Conservation (phyloP, 371 early-diverging fungal species). For the Fennellomyces sp. region DNA sequence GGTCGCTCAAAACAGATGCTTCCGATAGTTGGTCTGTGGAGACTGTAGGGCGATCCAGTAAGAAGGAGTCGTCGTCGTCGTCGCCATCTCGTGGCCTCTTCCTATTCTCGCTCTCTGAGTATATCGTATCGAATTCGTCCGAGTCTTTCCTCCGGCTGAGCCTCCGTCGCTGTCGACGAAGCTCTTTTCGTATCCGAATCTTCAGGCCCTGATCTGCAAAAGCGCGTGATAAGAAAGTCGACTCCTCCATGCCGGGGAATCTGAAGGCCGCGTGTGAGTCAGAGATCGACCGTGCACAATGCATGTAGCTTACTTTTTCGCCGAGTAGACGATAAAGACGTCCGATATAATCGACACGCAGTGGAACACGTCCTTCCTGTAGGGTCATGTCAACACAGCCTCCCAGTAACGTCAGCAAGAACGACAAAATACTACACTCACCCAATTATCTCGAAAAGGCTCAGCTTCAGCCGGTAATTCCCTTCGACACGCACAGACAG, state of each 20-base stretch:
- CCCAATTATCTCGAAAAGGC: slow-evolving; percentile 88
- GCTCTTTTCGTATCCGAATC: slow-evolving; percentile 85
- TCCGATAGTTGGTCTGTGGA: not conserved
- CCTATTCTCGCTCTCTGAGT: slow-evolving; percentile 1
- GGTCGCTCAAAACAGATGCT: not conserved
- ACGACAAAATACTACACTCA: slow-evolving; percentile 22
- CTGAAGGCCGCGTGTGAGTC: too few species aligned
- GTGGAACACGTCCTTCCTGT: slow-evolving; percentile 73
- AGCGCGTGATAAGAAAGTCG: slow-evolving; percentile 84
- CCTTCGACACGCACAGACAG: slow-evolving; percentile 93
- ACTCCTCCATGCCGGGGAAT: slow-evolving; percentile 96
- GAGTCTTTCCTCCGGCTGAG: slow-evolving; percentile 23
- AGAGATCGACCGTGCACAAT: too few species aligned
- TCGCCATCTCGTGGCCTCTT: slow-evolving; percentile 9
- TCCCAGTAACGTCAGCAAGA: not conserved
- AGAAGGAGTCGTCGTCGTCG: not conserved
- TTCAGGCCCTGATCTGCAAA: slow-evolving; percentile 97
- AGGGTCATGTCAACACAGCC: not conserved
- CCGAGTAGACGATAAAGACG: slow-evolving; percentile 84
- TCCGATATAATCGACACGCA: slow-evolving; percentile 81
- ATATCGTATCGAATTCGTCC: slow-evolving; percentile 1
- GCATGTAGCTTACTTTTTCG: slow-evolving; percentile 77
- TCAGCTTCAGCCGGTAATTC: slow-evolving; percentile 84
- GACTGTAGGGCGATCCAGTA: not conserved
- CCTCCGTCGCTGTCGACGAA: slow-evolving; percentile 44